These are phyloP conservation scores for Centrapalus pauciflorus DNA, from an alignment of 129 eudicot species.

Conservation along the genomic window DNA sequence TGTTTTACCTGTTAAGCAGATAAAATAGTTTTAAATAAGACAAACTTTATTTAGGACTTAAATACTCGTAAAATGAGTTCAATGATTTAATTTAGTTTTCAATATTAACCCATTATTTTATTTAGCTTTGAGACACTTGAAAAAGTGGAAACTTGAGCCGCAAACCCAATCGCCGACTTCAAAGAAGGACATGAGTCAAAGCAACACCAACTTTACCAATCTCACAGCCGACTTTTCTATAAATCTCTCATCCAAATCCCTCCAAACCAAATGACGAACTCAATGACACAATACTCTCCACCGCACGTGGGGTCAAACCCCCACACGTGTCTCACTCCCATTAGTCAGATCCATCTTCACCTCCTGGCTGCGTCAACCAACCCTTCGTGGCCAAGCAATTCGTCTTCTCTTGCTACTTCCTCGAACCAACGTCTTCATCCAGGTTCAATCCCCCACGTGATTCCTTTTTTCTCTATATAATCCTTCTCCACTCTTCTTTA, in stretches of 20 bases:
- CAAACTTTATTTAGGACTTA: too few relatives aligned
- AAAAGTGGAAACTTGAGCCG: conserved; percentile 12
- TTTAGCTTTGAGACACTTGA: too few relatives aligned
- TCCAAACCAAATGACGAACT: conserved; percentile 36
- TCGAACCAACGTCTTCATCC: conserved; percentile 29
- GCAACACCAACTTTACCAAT: conserved; percentile 2
- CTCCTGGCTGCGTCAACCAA: conserved; percentile 28
- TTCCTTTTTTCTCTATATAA: conserved; percentile 9
- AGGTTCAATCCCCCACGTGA: conserved; percentile 43
- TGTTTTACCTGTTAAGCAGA: too few relatives aligned
- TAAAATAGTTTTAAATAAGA: too few relatives aligned
- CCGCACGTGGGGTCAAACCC: conserved; percentile 37
- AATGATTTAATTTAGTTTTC: too few relatives aligned
- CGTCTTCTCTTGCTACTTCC: conserved; percentile 12
- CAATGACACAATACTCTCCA: conserved; percentile 38
- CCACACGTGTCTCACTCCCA: conserved; percentile 20
- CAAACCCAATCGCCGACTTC: conserved; percentile 30
- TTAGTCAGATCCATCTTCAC: conserved; percentile 6
- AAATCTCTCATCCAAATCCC: neutral
- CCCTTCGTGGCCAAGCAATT: conserved; percentile 22
- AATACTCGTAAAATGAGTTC: too few relatives aligned
- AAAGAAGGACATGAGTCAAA: conserved; percentile 28
- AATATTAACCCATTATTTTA: too few relatives aligned
- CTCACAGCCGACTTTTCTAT: conserved; percentile 24
- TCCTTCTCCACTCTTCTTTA: neutral